Evolutionary conservation across 1,284 basidiomycete genomes (phyloP).

Genomic region (Vanrija sp.): DNA sequence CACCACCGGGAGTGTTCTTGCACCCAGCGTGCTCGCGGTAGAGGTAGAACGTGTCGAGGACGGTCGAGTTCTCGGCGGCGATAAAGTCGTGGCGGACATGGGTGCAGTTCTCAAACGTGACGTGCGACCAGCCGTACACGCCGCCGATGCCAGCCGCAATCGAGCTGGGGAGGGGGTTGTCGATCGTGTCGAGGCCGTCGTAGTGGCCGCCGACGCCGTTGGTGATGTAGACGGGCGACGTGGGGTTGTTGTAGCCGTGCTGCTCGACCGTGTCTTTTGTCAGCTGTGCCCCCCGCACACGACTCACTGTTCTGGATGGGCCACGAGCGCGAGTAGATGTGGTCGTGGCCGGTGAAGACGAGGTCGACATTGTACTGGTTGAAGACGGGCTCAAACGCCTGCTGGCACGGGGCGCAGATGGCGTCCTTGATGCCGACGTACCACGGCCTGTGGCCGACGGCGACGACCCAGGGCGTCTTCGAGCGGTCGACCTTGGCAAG

Average conservation of each 20-base stretch:
- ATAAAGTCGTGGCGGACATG: slow-evolving; percentile 28
- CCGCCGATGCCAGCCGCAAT: slow-evolving; percentile 26
- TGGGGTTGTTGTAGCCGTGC: slow-evolving; percentile 26
- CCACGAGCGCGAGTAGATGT: slow-evolving; percentile 37
- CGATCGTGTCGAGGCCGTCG: slow-evolving; percentile 35
- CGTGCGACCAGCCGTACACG: slow-evolving; percentile 33
- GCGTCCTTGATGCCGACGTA: slow-evolving; percentile 23
- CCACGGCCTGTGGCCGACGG: slow-evolving; percentile 38
- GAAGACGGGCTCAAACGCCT: slow-evolving; percentile 42
- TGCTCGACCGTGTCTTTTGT: slow-evolving; percentile 26
- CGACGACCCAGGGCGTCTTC: slow-evolving; percentile 48
- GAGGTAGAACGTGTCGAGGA: slow-evolving; percentile 23
- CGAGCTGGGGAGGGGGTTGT: slow-evolving; percentile 21
- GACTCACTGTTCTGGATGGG: slow-evolving; percentile 36
- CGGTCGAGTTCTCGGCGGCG: slow-evolving; percentile 19
- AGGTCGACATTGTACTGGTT: slow-evolving; percentile 44
- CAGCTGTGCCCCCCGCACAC: background rate
- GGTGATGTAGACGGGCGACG: slow-evolving; percentile 30
- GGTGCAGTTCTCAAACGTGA: slow-evolving; percentile 41
- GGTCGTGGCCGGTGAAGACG: slow-evolving; percentile 41
- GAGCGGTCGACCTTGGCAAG: slow-evolving; percentile 42
- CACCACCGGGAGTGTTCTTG: too few relatives aligned
- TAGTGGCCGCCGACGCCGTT: slow-evolving; percentile 41
- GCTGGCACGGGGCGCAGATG: slow-evolving; percentile 28
- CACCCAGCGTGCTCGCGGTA: slow-evolving; percentile 16